Evolutionary conservation across 1,139 yeast genomes (phyloP).

Genomic region (Chernovozyma sophiae-reginae): DNA sequence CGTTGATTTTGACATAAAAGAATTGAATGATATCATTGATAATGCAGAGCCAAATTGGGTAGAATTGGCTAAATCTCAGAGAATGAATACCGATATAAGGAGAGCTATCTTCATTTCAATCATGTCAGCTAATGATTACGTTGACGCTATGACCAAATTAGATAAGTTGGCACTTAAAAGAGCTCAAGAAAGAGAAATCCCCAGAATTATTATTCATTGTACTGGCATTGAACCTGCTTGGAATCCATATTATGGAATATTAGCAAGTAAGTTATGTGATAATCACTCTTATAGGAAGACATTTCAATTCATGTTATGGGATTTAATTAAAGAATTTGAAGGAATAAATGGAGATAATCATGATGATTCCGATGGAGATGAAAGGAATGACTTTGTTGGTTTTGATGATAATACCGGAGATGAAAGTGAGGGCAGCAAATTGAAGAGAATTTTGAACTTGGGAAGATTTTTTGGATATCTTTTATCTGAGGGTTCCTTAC

Average conservation of each 20-base stretch:
- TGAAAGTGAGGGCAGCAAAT: constrained; percentile 41
- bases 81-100: constrained; percentile 95
- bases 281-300: constrained; percentile 72
- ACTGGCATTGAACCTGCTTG: constrained; percentile 76
- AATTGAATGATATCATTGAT: constrained; percentile 55
- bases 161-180: constrained; percentile 76
- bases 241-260: constrained; percentile 85
- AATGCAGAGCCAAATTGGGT: constrained; percentile 81
- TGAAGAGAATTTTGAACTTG: constrained; percentile 61
- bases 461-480: constrained; percentile 79
- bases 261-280: constrained; percentile 72
- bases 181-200: constrained; percentile 85
- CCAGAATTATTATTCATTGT: constrained; percentile 81
- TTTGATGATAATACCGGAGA: constrained; percentile 24
- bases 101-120: constrained; percentile 89
- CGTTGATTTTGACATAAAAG: constrained; percentile 24
- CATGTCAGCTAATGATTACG: constrained; percentile 90
- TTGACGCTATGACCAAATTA: constrained; percentile 79
- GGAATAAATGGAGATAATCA: constrained; percentile 32
- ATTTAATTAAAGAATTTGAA: constrained; percentile 71
- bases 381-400: constrained; percentile 34
- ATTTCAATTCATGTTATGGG: constrained; percentile 90
- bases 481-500: constrained; percentile 67
- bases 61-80: constrained; percentile 75
- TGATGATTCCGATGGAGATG: constrained; percentile 21